phyloP scores from a whole-genome alignment of 2,329 filamentous ascomycete species.

The Hypoxylon sp. region DNA sequence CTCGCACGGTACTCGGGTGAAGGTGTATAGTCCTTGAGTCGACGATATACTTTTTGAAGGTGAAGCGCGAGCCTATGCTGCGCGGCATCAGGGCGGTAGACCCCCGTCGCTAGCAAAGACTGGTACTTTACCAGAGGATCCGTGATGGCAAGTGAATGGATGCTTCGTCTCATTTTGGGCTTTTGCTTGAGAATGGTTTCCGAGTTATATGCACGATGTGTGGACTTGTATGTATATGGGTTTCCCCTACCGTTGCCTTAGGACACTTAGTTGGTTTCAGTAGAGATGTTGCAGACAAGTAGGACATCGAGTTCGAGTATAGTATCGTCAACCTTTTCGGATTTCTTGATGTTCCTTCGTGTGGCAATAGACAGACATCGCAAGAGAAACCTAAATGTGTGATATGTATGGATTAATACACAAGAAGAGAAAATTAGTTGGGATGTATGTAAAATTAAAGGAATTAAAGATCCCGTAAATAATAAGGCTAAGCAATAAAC shows the following conservation, averaged over 20 bases:
- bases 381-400: not conserved
- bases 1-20: conserved; percentile 77
- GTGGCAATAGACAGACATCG: conserved; percentile 19
- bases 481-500: not conserved
- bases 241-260: not conserved
- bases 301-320: not conserved
- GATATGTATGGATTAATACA: not conserved
- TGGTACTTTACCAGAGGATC: conserved; percentile 85
- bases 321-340: not conserved
- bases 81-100: conserved; percentile 77
- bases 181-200: not conserved
- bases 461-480: not conserved
- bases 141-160: conserved; percentile 70
- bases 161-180: conserved; percentile 54
- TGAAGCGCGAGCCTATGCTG: conserved; percentile 82
- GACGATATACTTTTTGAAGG: conserved; percentile 81
- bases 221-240: not conserved
- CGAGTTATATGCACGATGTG: not conserved
- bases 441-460: conserved; percentile 5
- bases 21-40: conserved; percentile 84
- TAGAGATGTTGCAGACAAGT: not conserved
- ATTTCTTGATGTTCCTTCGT: not conserved
- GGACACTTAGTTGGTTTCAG: not conserved
- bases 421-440: not conserved
- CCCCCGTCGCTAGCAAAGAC: conserved; percentile 75